These are phyloP conservation scores for Fusarium concolor DNA, from an alignment of 2,329 filamentous ascomycete genomes.

Conservation along the genomic window DNA sequence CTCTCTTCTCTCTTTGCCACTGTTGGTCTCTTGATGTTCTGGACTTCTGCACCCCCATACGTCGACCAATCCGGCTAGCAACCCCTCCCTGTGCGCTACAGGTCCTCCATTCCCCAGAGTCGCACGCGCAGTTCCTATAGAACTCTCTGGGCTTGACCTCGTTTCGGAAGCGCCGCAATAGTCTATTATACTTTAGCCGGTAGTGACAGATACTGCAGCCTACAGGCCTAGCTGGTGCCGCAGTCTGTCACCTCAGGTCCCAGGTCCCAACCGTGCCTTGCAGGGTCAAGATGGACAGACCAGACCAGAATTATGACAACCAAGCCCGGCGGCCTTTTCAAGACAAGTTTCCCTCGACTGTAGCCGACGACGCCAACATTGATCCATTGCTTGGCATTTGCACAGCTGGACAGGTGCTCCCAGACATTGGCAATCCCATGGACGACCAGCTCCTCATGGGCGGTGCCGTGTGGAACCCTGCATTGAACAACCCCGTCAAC, in stretches of 20 bases:
- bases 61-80: slow-evolving; percentile 2
- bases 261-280: not conserved
- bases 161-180: not conserved
- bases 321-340: not conserved
- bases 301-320: not conserved
- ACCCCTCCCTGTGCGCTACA: slow-evolving; percentile 8
- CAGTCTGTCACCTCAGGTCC: not conserved
- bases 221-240: not conserved
- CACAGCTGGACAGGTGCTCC: not conserved
- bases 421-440: not conserved
- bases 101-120: not conserved
- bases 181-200: not conserved
- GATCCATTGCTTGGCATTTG: slow-evolving; percentile 32
- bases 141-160: not conserved
- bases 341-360: not conserved
- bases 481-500: not conserved
- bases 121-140: slow-evolving; percentile 2
- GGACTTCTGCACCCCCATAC: not conserved
- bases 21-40: slow-evolving; percentile 8
- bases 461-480: slow-evolving; percentile 23
- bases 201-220: not conserved
- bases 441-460: slow-evolving; percentile 7
- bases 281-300: slow-evolving; percentile 22
- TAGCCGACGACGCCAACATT: slow-evolving; percentile 19
- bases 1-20: not conserved